A percentile compares a stretch with the other conserved stretches of the same genome.
Conservation (phyloP, 176 grass and related monocot genomes). For the Eleusine indica region DNA sequence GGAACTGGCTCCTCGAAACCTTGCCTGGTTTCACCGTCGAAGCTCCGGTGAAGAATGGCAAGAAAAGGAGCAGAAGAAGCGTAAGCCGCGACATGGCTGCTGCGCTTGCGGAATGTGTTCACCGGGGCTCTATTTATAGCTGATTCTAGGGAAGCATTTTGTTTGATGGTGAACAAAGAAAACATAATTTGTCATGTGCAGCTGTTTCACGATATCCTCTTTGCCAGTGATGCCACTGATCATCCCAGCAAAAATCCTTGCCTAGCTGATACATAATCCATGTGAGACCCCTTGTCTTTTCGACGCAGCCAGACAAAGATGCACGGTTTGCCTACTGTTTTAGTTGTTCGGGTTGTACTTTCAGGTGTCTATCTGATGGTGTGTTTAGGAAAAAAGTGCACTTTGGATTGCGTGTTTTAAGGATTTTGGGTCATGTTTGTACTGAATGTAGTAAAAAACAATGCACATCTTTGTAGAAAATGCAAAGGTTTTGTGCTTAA, state of each 20-base stretch:
- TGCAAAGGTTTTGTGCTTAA: neutral
- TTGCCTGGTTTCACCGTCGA: neutral
- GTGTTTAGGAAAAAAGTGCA: constrained; percentile 9
- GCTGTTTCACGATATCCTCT: neutral
- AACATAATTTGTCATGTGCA: neutral
- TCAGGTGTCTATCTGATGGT: constrained; percentile 12
- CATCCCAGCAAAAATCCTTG: neutral
- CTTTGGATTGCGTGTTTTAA: neutral
- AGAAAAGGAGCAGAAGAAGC: neutral
- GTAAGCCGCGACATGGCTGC: constrained; percentile 29
- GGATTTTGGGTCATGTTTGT: neutral
- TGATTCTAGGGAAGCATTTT: neutral
- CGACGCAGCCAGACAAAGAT: neutral
- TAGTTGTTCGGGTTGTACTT: constrained; percentile 30
- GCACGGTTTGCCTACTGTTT: neutral
- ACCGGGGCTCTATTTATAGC: constrained; percentile 27
- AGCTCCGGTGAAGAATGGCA: neutral
- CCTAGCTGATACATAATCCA: neutral
- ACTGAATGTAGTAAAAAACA: neutral
- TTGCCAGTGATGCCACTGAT: constrained; percentile 18
- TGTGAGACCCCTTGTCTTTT: neutral
- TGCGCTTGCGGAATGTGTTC: neutral
- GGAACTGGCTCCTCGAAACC: constrained; percentile 52
- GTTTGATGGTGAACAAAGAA: neutral
- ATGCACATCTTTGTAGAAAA: neutral